Evolutionary conservation across 805 yeast species (phyloP), one percentile per base, ranked within the genome.

Genomic region (Yamadazyma kitorensis): DNA sequence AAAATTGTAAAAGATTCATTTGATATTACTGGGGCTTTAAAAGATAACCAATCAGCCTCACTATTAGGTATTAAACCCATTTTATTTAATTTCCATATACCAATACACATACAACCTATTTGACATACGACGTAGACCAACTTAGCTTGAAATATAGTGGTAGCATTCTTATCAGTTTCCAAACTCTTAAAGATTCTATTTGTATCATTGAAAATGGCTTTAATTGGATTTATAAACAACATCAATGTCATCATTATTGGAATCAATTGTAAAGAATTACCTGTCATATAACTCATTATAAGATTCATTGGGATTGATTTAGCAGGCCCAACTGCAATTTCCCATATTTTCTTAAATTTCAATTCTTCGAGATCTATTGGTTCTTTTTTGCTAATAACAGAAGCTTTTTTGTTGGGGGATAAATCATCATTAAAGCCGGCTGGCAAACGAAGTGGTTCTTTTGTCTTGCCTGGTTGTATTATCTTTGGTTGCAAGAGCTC

Each of bases 11-110:
- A 14, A 20, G 17, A 12, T 11, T 12, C 24, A 19, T 10, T 10
- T 15, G 14, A 8, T 16, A 24, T 20, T 22, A 15, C 14, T 5
- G 69, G 63, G 2, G 46, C 48, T 52, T 88, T 94, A 89, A 95
- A 89, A 5, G 87, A 79, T 12, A 91, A 62, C 98, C 98, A 93
- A 54, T 91, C 98, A 45, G 95, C 82, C 29, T 72, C 72, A 23
- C 79, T 82, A 48, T 83, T 86, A 15, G 98, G 98, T 39, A 91
- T 78, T 44, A 91, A 65, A 0, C 97, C 98, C 96, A 91, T 86
- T 15, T 72, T 66, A 47, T 84, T 79, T 39, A 93, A 63, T 57
- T 93, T 93, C 78, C 86, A 88, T 12, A 88, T 51, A 2, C 97
- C 98, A 23, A 87, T 76, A 3, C 68, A 74, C 61, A 89, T 64